Conservation (phyloP, 2,329 filamentous ascomycete species). For the Paecilomyces niveus region DNA sequence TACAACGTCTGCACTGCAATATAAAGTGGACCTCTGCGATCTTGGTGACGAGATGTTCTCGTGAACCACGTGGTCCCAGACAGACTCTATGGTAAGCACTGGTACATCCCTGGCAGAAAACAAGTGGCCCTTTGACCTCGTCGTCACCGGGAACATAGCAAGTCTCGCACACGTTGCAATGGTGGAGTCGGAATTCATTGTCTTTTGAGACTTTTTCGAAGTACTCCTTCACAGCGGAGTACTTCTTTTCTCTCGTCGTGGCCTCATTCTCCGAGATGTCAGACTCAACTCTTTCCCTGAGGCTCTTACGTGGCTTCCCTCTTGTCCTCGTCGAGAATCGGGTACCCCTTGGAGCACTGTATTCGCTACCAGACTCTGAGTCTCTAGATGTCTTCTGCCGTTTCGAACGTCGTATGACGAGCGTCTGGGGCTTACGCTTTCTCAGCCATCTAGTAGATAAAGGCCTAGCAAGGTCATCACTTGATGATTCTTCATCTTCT, state of each 20-base stretch:
- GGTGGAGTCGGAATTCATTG: constrained; percentile 61
- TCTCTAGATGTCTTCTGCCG: constrained; percentile 2
- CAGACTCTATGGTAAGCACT: constrained; percentile 76
- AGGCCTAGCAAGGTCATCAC: constrained; percentile 16
- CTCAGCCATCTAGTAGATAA: constrained; percentile 4
- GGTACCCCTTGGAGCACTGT: constrained; percentile 9
- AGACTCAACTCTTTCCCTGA: constrained; percentile 38
- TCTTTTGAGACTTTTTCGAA: constrained; percentile 59
- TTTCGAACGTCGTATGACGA: constrained; percentile 4
- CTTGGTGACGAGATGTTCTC: constrained; percentile 90
- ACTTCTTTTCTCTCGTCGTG: constrained; percentile 37
- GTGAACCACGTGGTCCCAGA: constrained; percentile 61
- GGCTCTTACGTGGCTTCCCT: constrained; percentile 24
- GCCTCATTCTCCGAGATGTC: constrained; percentile 29
- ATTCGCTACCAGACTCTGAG: constrained; percentile 9
- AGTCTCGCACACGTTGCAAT: constrained; percentile 64
- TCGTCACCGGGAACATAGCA: constrained; percentile 55
- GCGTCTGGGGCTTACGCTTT: constrained; percentile 9
- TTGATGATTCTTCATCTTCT: constrained; percentile 9
- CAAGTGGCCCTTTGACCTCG: constrained; percentile 58
- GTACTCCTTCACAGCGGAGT: constrained; percentile 61
- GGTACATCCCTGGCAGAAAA: constrained; percentile 89
- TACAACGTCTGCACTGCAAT: constrained; percentile 81
- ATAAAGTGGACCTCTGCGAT: constrained; percentile 69
- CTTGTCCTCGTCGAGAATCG: constrained; percentile 26